phyloP scores from a whole-genome alignment of 1,139 yeast species.

The Nadsonia starkeyi-henricii region DNA sequence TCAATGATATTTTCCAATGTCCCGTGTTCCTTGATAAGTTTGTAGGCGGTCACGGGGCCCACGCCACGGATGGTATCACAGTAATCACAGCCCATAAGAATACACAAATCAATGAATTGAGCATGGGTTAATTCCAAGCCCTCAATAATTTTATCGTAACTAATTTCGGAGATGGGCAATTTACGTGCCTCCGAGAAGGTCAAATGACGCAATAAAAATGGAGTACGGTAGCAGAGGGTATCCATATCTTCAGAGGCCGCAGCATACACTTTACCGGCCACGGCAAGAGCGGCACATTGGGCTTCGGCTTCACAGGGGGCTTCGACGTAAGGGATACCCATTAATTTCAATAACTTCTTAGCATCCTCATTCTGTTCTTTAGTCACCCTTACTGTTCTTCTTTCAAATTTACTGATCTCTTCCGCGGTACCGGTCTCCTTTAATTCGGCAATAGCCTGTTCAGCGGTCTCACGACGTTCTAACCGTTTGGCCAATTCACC shows the following conservation, averaged over 20 bases:
- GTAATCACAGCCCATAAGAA: slow-evolving; percentile 89
- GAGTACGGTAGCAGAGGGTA: slow-evolving; percentile 83
- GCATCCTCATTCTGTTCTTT: slow-evolving; percentile 91
- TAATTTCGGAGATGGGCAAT: slow-evolving; percentile 79
- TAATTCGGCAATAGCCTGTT: slow-evolving; percentile 51
- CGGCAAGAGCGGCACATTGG: slow-evolving; percentile 89
- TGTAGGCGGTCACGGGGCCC: slow-evolving; percentile 89
- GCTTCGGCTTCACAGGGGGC: slow-evolving; percentile 99
- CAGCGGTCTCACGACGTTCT: slow-evolving; percentile 72
- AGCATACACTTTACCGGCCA: slow-evolving; percentile 73
- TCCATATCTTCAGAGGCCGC: slow-evolving; percentile 99
- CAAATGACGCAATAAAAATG: slow-evolving; percentile 68
- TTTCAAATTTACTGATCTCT: slow-evolving; percentile 62
- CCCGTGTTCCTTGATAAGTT: slow-evolving; percentile 75
- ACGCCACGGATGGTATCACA: slow-evolving; percentile 91
- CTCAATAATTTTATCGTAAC: slow-evolving; percentile 51
- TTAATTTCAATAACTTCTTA: slow-evolving; percentile 54
- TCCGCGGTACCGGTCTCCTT: slow-evolving; percentile 73
- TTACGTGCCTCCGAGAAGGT: slow-evolving; percentile 91
- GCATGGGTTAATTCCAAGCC: slow-evolving; percentile 59
- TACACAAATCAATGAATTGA: slow-evolving; percentile 83
- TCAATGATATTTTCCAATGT: slow-evolving; percentile 66
- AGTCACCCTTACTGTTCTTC: slow-evolving; percentile 80
- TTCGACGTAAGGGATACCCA: slow-evolving; percentile 90
- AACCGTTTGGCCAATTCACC: slow-evolving; percentile 85